phyloP scores from a whole-genome alignment of 1,284 basidiomycete species.

The Paramarasmius palmivorus region DNA sequence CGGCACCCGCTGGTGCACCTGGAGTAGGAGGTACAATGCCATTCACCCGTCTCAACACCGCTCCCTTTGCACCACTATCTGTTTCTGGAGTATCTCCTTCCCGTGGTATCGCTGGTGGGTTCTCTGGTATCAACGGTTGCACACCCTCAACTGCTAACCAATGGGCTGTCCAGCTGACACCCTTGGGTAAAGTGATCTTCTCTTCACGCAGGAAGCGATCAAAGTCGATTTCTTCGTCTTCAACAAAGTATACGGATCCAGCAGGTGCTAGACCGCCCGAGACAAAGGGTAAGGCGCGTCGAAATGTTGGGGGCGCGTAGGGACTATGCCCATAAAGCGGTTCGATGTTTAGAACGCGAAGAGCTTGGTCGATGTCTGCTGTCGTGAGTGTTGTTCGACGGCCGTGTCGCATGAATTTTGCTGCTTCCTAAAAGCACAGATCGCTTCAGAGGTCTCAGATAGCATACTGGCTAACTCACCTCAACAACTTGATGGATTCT shows the following conservation, averaged over 20 bases:
- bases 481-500: conserved; percentile 92
- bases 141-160: conserved; percentile 99
- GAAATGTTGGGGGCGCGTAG: conserved; percentile 72
- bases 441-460: not conserved
- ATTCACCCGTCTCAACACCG: conserved; percentile 1
- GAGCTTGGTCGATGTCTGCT: conserved; percentile 90
- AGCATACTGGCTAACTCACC: conserved; percentile 41
- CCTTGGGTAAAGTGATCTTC: conserved; percentile 76
- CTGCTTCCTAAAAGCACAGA: conserved; percentile 70
- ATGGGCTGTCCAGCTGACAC: conserved; percentile 85
- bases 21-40: not conserved
- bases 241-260: conserved; percentile 85
- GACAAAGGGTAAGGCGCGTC: conserved; percentile 69
- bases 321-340: conserved; percentile 81
- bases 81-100: conserved; percentile 45
- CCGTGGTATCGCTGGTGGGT: conserved; percentile 80
- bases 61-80: conserved; percentile 33
- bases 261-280: conserved; percentile 45
- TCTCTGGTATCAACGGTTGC: conserved; percentile 95
- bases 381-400: conserved; percentile 86
- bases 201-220: conserved; percentile 85
- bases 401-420: conserved; percentile 95
- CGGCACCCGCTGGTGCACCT: not conserved
- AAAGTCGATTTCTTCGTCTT: conserved; percentile 98
- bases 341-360: conserved; percentile 94